Evolutionary conservation across 1,284 basidiomycete species (phyloP).

Genomic region (Salmacisia buchloeana): DNA sequence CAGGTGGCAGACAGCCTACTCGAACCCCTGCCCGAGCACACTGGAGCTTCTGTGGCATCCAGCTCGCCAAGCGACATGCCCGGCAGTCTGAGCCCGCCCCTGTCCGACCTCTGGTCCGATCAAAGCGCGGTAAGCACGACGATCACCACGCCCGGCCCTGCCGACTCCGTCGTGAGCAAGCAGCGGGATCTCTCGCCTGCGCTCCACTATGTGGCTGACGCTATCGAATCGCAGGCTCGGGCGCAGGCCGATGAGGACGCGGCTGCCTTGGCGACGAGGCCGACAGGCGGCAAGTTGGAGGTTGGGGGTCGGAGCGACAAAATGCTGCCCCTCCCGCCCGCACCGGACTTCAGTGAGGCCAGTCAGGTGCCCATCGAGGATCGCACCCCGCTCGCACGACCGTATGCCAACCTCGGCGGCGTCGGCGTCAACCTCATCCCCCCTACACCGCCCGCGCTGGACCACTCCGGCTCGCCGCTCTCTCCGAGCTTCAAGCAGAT

Average conservation of each 20-base stretch:
- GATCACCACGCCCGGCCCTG: slow-evolving; percentile 26
- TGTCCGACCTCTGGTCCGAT: slow-evolving; percentile 23
- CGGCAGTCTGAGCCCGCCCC: neutral
- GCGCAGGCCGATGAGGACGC: neutral
- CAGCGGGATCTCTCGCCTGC: slow-evolving; percentile 1
- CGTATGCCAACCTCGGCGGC: slow-evolving; percentile 8
- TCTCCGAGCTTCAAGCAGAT: neutral
- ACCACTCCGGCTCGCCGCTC: slow-evolving; percentile 3
- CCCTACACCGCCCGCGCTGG: slow-evolving; percentile 39
- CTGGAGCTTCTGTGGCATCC: neutral
- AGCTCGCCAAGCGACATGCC: neutral
- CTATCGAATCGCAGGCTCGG: slow-evolving; percentile 1
- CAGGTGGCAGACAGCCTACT: neutral
- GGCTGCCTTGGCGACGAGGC: neutral
- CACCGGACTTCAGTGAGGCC: slow-evolving; percentile 20
- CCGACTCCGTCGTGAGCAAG: slow-evolving; percentile 13
- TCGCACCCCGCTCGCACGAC: slow-evolving; percentile 24
- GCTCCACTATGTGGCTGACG: neutral
- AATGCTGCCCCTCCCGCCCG: slow-evolving; percentile 33
- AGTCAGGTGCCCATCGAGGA: slow-evolving; percentile 20
- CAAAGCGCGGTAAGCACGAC: slow-evolving; percentile 30
- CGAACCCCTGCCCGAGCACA: neutral
- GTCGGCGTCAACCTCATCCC: slow-evolving; percentile 42
- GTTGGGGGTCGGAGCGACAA: slow-evolving; percentile 12
- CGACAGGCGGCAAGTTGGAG: neutral